Evolutionary conservation across 345 rosid species (phyloP).

Genomic region (Citrus hindsii): DNA sequence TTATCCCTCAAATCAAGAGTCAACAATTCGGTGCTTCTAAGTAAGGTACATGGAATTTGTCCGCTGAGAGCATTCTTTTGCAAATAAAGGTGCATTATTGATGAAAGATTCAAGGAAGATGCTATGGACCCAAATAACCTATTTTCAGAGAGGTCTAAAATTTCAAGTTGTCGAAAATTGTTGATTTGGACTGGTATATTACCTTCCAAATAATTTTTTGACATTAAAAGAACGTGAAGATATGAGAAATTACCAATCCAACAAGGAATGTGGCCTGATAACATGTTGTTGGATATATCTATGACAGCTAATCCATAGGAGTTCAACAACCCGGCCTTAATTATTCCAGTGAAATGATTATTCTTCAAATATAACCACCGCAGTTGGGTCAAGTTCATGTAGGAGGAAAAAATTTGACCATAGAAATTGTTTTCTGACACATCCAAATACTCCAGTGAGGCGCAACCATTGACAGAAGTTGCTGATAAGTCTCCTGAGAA

Average conservation of each 20-base stretch:
- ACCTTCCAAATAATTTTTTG: not conserved
- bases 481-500: not conserved
- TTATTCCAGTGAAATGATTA: not conserved
- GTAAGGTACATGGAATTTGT: not conserved
- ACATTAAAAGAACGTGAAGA: not conserved
- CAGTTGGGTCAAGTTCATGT: not conserved
- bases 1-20: not conserved
- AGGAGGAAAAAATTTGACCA: not conserved
- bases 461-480: not conserved
- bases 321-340: not conserved
- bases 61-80: not conserved
- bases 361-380: not conserved
- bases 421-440: not conserved
- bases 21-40: not conserved
- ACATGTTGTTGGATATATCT: not conserved
- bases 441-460: too few species aligned
- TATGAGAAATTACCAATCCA: not conserved
- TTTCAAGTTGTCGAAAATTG: accelerated
- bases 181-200: not conserved
- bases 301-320: not conserved
- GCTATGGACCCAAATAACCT: not conserved
- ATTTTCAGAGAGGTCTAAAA: not conserved
- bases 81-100: not conserved
- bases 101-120: not conserved
- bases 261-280: not conserved